Evolutionary conservation across 306 rosid genomes (phyloP).

Genomic region (Dryas alaskensis): DNA sequence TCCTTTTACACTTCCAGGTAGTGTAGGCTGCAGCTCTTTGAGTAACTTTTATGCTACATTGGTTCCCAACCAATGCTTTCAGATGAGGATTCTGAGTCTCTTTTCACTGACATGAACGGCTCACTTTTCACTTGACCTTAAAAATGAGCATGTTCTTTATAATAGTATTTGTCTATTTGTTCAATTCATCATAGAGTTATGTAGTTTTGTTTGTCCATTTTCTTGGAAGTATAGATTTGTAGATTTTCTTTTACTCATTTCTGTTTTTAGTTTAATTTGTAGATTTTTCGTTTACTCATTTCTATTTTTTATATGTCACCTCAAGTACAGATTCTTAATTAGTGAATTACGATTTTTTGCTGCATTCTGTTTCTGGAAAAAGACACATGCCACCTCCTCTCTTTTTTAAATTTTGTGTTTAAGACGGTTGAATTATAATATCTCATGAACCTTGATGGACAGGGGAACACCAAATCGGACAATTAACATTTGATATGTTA

Average conservation of each 20-base stretch:
- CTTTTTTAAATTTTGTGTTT: background rate
- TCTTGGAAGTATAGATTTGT: background rate
- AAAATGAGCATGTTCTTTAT: no score
- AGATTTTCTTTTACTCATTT: background rate
- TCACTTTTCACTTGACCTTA: background rate
- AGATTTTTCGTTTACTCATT: background rate
- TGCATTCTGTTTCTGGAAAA: background rate
- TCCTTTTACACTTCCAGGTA: slow-evolving; percentile 53
- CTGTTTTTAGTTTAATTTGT: background rate
- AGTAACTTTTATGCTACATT: slow-evolving; percentile 5
- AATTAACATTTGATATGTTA: slow-evolving; percentile 54
- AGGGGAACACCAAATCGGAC: slow-evolving; percentile 67
- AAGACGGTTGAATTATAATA: background rate
- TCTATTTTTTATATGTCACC: background rate
- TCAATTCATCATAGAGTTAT: background rate
- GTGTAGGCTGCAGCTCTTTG: slow-evolving; percentile 20
- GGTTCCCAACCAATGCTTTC: background rate
- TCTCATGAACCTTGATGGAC: slow-evolving; percentile 34
- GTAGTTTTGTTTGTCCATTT: background rate
- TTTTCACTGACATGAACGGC: slow-evolving; percentile 1
- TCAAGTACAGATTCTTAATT: background rate
- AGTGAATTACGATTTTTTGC: slow-evolving; percentile 1
- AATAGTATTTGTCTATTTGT: background rate
- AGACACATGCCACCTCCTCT: background rate
- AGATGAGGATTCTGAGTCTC: background rate